Percentiles rank a stretch among this genome's conserved stretches.
phyloP scores from a whole-genome alignment of 345 rosid species.

The Eucalyptus leucophloia region DNA sequence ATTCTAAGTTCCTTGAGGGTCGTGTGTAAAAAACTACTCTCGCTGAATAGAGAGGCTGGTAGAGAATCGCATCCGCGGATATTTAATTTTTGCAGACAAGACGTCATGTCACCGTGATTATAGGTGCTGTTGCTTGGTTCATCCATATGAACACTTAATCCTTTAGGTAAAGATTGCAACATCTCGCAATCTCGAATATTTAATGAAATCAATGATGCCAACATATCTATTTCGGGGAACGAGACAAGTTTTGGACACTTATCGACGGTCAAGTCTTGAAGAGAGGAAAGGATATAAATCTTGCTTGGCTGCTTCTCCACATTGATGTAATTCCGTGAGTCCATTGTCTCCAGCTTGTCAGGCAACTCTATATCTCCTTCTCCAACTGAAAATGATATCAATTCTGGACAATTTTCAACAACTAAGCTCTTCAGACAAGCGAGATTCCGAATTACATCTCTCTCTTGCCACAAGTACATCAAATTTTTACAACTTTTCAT shows the following conservation, averaged over 20 bases:
- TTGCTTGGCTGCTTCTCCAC: background rate
- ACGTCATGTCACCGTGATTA: fast-evolving
- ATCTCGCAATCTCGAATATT: fast-evolving
- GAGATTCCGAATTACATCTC: fast-evolving
- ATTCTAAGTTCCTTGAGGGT: fast-evolving
- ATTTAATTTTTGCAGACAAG: fast-evolving
- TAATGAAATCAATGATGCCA: fast-evolving
- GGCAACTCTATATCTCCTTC: background rate
- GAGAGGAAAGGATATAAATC: background rate
- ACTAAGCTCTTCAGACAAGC: background rate
- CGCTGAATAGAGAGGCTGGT: fast-evolving
- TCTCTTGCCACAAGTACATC: background rate
- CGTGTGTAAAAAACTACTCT: fast-evolving
- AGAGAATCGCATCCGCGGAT: fast-evolving
- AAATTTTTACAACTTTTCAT: background rate
- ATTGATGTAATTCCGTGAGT: background rate
- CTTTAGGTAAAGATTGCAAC: fast-evolving
- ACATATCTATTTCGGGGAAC: fast-evolving
- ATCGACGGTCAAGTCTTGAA: fast-evolving
- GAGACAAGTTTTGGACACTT: fast-evolving
- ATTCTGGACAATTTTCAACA: background rate
- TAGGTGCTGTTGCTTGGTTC: fast-evolving
- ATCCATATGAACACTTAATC: background rate
- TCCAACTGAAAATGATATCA: background rate
- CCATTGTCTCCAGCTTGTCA: fast-evolving